phyloP scores from a whole-genome alignment of 805 yeast genomes.

The Kodamaea jinghongensis region DNA sequence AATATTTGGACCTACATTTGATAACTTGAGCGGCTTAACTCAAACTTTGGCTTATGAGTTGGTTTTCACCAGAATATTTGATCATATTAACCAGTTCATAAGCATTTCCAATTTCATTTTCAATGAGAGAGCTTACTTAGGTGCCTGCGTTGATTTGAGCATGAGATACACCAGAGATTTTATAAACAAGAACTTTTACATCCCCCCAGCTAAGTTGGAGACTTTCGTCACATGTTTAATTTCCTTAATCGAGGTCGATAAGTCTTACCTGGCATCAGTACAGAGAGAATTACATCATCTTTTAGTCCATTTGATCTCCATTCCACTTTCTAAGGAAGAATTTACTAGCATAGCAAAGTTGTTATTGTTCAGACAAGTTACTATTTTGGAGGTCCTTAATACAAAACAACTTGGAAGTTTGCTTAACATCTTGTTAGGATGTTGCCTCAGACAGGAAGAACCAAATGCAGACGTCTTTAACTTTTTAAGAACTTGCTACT shows the following conservation, averaged over 20 bases:
- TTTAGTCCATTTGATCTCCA: conserved; percentile 9
- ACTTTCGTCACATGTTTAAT: conserved; percentile 28
- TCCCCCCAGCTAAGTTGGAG: conserved; percentile 22
- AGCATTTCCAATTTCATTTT: conserved; percentile 32
- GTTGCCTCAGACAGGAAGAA: conserved; percentile 17
- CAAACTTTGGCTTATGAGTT: conserved; percentile 30
- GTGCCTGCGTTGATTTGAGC: conserved; percentile 24
- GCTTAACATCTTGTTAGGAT: conserved; percentile 32
- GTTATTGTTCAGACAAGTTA: conserved; percentile 32
- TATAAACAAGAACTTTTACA: conserved; percentile 25
- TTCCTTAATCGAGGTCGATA: conserved; percentile 28
- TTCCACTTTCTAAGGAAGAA: conserved; percentile 3
- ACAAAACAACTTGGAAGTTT: conserved; percentile 33
- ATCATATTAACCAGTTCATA: conserved; percentile 34
- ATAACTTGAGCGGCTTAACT: conserved; percentile 33
- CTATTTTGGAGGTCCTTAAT: conserved; percentile 30
- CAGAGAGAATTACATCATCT: conserved; percentile 27
- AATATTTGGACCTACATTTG: conserved; percentile 24
- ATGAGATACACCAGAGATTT: conserved; percentile 29
- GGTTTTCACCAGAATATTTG: conserved; percentile 35
- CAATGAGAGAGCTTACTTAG: conserved; percentile 30
- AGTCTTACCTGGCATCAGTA: conserved; percentile 14
- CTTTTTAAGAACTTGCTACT: conserved; percentile 32
- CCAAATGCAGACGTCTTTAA: conserved; percentile 22
- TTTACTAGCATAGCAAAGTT: conserved; percentile 23